These are phyloP conservation scores for Xerophyta viscosa DNA, from an alignment of 106 monocot species.

Conservation along the genomic window DNA sequence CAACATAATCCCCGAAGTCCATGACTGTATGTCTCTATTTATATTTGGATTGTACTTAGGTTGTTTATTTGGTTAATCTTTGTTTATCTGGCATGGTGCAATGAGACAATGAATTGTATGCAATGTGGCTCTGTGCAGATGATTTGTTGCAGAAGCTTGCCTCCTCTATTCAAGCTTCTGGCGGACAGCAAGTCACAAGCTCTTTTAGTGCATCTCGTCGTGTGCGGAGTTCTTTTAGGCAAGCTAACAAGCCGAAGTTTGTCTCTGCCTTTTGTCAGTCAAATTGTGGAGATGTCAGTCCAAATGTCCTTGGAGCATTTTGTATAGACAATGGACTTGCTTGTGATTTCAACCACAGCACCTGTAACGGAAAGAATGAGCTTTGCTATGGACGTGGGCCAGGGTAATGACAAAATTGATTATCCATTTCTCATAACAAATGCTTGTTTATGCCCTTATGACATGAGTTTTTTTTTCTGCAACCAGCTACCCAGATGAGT, in stretches of 20 bases:
- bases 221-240: slow-evolving; percentile 8
- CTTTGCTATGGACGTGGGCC: slow-evolving; percentile 25
- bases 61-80: no score
- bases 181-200: slow-evolving; percentile 1
- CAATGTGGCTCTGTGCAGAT: slow-evolving; percentile 9
- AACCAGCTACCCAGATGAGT: slow-evolving; percentile 31
- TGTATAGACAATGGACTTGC: slow-evolving; percentile 21
- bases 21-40: no score
- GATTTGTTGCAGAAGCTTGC: slow-evolving; percentile 1
- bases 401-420: slow-evolving; percentile 7
- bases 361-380: slow-evolving; percentile 21
- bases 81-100: no score
- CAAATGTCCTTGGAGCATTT: slow-evolving; percentile 25
- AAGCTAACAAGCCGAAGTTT: slow-evolving; percentile 7
- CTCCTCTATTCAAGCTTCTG: slow-evolving; percentile 8
- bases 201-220: neutral
- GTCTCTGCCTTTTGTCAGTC: slow-evolving; percentile 29
- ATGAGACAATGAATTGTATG: no score
- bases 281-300: slow-evolving; percentile 25
- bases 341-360: slow-evolving; percentile 26
- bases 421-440: neutral
- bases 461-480: no score
- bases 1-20: slow-evolving; percentile 1
- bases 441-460: no score
- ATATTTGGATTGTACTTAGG: no score